Conservation (phyloP, 2,329 filamentous ascomycete genomes). For the Aspergillus pseudonomiae region DNA sequence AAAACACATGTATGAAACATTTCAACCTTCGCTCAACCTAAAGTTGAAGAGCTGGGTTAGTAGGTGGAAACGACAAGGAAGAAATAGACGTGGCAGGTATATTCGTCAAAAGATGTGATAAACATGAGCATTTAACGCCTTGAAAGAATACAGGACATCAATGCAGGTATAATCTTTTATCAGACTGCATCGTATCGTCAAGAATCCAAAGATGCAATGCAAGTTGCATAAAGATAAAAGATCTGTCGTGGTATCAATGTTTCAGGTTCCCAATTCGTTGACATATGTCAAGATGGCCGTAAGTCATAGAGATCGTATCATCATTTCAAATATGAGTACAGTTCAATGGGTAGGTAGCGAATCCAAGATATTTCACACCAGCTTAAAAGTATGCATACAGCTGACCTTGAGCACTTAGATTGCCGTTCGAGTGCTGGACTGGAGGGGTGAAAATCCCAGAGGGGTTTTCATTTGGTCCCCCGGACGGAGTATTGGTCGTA, state of each 20-base stretch:
- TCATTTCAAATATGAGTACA: constrained; percentile 45
- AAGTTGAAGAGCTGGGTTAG: not conserved
- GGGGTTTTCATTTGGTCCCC: constrained; percentile 29
- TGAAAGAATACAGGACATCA: constrained; percentile 27
- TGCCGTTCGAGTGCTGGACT: constrained; percentile 31
- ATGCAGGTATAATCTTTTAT: constrained; percentile 18
- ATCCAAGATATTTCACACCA: constrained; percentile 18
- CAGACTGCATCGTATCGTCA: constrained; percentile 23
- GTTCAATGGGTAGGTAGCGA: constrained; percentile 27
- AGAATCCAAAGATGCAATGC: constrained; percentile 25
- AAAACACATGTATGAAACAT: constrained; percentile 14
- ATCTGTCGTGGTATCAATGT: constrained; percentile 29
- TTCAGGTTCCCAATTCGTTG: constrained; percentile 28
- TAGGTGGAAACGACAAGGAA: constrained; percentile 8
- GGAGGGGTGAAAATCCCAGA: constrained; percentile 35
- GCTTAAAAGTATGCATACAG: constrained; percentile 39
- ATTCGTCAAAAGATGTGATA: constrained; percentile 15
- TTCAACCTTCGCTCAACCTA: constrained; percentile 2
- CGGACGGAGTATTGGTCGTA: constrained; percentile 30
- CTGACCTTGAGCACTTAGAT: constrained; percentile 31
- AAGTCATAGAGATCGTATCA: constrained; percentile 39
- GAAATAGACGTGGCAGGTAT: constrained; percentile 11
- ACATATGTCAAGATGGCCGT: constrained; percentile 29
- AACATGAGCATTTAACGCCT: constrained; percentile 20
- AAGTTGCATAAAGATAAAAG: constrained; percentile 25